Evolutionary conservation across 805 yeast species (phyloP).

Genomic region (Ogataea zsoltii): DNA sequence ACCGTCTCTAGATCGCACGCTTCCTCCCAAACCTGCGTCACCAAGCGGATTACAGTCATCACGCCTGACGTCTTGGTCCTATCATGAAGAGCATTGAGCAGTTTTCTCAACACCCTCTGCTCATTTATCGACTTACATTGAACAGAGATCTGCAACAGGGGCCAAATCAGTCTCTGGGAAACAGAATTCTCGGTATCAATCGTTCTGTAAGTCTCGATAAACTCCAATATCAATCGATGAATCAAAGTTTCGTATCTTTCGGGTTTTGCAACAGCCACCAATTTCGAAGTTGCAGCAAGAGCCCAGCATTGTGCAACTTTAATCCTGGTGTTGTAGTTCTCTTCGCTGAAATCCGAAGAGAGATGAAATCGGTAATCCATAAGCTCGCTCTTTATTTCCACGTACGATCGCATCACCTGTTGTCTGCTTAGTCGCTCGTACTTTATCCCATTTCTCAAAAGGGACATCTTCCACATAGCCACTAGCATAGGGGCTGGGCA

Average conservation of each 20-base stretch:
- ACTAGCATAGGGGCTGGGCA: slow-evolving; percentile 43
- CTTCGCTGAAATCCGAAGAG: slow-evolving; percentile 13
- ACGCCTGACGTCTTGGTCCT: slow-evolving; percentile 46
- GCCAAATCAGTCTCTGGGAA: slow-evolving; percentile 55
- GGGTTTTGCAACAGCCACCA: slow-evolving; percentile 34
- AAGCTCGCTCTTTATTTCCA: slow-evolving; percentile 29
- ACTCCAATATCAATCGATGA: slow-evolving; percentile 37
- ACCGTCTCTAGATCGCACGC: slow-evolving; percentile 39
- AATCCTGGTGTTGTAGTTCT: slow-evolving; percentile 30
- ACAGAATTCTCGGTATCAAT: slow-evolving; percentile 40
- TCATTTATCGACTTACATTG: slow-evolving; percentile 36
- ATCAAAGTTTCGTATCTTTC: slow-evolving; percentile 22
- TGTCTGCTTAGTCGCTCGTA: slow-evolving; percentile 9
- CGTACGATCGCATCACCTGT: slow-evolving; percentile 21
- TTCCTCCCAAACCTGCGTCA: slow-evolving; percentile 41
- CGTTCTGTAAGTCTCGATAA: slow-evolving; percentile 40
- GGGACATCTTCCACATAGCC: slow-evolving; percentile 38
- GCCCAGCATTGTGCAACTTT: slow-evolving; percentile 46
- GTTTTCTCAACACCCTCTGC: slow-evolving; percentile 24
- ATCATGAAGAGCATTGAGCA: slow-evolving; percentile 36
- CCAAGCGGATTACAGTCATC: slow-evolving; percentile 36
- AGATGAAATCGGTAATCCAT: slow-evolving; percentile 38
- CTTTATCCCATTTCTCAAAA: slow-evolving; percentile 23
- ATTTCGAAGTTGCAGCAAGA: slow-evolving; percentile 35
- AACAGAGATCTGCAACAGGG: slow-evolving; percentile 47